These are phyloP conservation scores for Francoa sonchifolia DNA, from an alignment of 441 rosid species.

Conservation along the genomic window DNA sequence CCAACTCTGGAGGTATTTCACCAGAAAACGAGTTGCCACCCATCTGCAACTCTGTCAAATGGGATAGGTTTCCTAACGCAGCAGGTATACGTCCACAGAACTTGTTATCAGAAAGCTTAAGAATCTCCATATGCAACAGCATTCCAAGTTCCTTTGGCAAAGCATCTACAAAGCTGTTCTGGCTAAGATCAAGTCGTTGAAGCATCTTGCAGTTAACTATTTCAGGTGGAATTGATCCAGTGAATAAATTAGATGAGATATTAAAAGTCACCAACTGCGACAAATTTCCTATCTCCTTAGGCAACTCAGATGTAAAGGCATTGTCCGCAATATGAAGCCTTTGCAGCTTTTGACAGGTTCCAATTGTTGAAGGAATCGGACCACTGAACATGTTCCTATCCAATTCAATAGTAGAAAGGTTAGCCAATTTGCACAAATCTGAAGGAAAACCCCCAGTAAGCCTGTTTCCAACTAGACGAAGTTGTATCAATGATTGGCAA, in stretches of 20 bases:
- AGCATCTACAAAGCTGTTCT: slow-evolving; percentile 45
- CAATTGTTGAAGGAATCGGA: slow-evolving; percentile 55
- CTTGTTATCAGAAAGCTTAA: slow-evolving; percentile 65
- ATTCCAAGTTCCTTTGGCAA: slow-evolving; percentile 71
- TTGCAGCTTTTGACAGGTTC: slow-evolving; percentile 64
- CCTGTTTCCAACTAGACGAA: slow-evolving; percentile 57
- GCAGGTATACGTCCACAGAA: slow-evolving; percentile 67
- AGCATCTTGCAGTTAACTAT: slow-evolving; percentile 75
- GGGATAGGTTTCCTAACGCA: slow-evolving; percentile 70
- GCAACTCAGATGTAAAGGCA: slow-evolving; percentile 49
- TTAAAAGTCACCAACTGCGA: slow-evolving; percentile 74
- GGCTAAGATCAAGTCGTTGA: slow-evolving; percentile 85
- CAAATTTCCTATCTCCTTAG: slow-evolving; percentile 66
- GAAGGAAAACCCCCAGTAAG: slow-evolving; percentile 82
- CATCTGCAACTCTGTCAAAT: slow-evolving; percentile 89
- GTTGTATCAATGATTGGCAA: slow-evolving; percentile 61
- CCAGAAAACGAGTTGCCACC: slow-evolving; percentile 82
- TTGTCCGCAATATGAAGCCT: slow-evolving; percentile 81
- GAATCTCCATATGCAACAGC: slow-evolving; percentile 71
- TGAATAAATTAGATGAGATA: slow-evolving; percentile 63
- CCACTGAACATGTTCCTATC: slow-evolving; percentile 79
- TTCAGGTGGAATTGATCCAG: slow-evolving; percentile 52
- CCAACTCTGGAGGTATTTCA: slow-evolving; percentile 60
- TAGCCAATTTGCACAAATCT: slow-evolving; percentile 63
- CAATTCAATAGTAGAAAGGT: slow-evolving; percentile 74